Evolutionary conservation across 441 rosid genomes (phyloP), one percentile per base, ranked within the genome.

Genomic region (Bocquillonia castaneifolia): DNA sequence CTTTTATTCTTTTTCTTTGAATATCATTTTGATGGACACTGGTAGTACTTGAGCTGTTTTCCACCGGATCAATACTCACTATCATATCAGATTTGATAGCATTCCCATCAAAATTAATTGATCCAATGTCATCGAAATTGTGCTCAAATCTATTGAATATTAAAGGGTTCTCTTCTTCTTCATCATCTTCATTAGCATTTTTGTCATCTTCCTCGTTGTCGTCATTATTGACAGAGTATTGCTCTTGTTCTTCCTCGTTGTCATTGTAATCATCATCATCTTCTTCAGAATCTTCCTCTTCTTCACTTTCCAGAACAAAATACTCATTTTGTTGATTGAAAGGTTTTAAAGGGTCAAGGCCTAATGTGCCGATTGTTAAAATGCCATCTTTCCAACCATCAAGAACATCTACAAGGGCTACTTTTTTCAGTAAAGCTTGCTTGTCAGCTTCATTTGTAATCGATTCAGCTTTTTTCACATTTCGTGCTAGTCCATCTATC

Each of bases 321-420:
- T 79, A 67, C n/a, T 83, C 81, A 40, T 75, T 74, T 9, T 74
- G 77, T 65, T 85, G 83, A 59, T 48, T 32, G 36, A 74, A 76
- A 10, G 84, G 78, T 72, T 79, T 81, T 48, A 86, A 69, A 40
- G 85, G 81, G 70, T 90, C 96, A 44, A 88, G 81, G 45, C 98
- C 98, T 18, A 92, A 87, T n/a, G 98, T 92, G 31, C 96, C 96
- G 44, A 92, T 90, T 48, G 89, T 86, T 59, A 92, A 81, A 76
- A 92, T 84, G 70, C 95, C 89, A 65, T 84, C 88, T 74, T 75
- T 82, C 97, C 97, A 91, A 53, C 82, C 88, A 71, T 87, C 93
- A 52, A 88, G 81, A 70, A 77, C 88, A 51, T 84, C 92, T 14
- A 81, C 83, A 28, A 85, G 66, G 10, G 87, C 84, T 28, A 82